Evolutionary conservation across 495 filamentous ascomycete species (phyloP).

Genomic region (Schizothecium vesticola): DNA sequence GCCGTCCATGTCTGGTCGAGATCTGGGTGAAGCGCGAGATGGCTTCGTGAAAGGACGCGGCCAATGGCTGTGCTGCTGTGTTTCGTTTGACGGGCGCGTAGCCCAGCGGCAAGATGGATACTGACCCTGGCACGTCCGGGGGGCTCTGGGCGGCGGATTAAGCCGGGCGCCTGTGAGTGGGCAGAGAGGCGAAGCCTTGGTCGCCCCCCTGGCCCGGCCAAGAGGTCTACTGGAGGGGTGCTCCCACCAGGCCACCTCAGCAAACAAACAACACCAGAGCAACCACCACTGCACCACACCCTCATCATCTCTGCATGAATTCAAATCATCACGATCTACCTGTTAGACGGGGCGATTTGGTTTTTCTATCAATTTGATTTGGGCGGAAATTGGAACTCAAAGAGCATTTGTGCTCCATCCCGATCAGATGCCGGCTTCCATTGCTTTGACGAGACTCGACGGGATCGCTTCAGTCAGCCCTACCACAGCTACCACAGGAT

Average conservation of each 20-base stretch:
- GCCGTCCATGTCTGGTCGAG: background rate
- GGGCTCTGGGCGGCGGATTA: slow-evolving; percentile 7
- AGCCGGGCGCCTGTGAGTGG: slow-evolving; percentile 16
- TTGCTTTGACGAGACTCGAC: background rate
- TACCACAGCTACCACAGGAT: background rate
- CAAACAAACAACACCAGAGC: background rate
- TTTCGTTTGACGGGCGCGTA: slow-evolving; percentile 28
- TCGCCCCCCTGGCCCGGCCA: slow-evolving; percentile 1
- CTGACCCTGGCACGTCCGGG: background rate
- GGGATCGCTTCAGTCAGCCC: background rate
- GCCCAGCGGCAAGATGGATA: slow-evolving; percentile 3
- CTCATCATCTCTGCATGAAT: background rate
- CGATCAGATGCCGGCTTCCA: background rate
- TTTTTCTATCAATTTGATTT: background rate
- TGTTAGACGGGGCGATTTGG: background rate
- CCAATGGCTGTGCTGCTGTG: slow-evolving; percentile 11
- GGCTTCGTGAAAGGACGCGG: background rate
- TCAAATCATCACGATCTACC: background rate
- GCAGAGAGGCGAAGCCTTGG: slow-evolving; percentile 14
- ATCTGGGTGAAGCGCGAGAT: slow-evolving; percentile 4
- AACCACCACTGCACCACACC: background rate
- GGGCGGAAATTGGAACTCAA: background rate
- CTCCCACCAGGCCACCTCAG: background rate
- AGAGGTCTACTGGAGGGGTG: slow-evolving; percentile 5
- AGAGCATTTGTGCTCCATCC: too few relatives aligned